Percentiles rank a stretch among this genome's conserved stretches.
These are phyloP conservation scores for Pichia membranifaciens DNA, from an alignment of 805 yeast species.

Conservation along the genomic window DNA sequence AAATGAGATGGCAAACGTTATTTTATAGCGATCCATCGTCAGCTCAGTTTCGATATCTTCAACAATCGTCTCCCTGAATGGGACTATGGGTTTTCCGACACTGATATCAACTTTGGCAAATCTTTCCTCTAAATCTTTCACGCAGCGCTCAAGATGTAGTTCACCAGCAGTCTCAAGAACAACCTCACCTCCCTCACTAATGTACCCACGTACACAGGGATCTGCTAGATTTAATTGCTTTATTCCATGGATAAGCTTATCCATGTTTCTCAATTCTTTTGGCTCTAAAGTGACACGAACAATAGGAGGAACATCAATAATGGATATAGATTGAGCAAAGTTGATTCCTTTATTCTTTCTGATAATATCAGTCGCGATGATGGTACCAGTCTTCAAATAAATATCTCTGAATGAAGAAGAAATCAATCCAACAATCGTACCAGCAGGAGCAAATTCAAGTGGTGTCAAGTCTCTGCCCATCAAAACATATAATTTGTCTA, in stretches of 20 bases:
- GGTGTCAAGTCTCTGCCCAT: slow-evolving; percentile 91
- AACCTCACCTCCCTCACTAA: slow-evolving; percentile 89
- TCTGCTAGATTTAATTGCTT: slow-evolving; percentile 79
- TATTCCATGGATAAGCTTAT: slow-evolving; percentile 69
- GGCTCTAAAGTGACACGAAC: slow-evolving; percentile 97
- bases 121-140: slow-evolving; percentile 83
- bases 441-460: slow-evolving; percentile 81
- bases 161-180: slow-evolving; percentile 96
- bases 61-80: slow-evolving; percentile 81
- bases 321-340: slow-evolving; percentile 72
- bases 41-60: slow-evolving; percentile 15
- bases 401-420: slow-evolving; percentile 66
- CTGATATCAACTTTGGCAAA: slow-evolving; percentile 88
- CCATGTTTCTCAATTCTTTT: slow-evolving; percentile 73
- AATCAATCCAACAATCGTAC: slow-evolving; percentile 89
- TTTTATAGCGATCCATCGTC: slow-evolving; percentile 28
- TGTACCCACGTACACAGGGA: slow-evolving; percentile 84
- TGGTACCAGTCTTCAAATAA: slow-evolving; percentile 81
- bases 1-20: slow-evolving; percentile 8
- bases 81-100: slow-evolving; percentile 88
- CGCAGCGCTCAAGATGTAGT: slow-evolving; percentile 87
- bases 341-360: slow-evolving; percentile 41
- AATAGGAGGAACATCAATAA: slow-evolving; percentile 77
- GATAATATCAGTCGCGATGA: slow-evolving; percentile 36
- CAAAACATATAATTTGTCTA: slow-evolving; percentile 67